Percentiles rank a stretch among this genome's conserved stretches.
These are phyloP conservation scores for Mariannaea sp. DNA, from an alignment of 2,329 filamentous ascomycete species.

Conservation along the genomic window DNA sequence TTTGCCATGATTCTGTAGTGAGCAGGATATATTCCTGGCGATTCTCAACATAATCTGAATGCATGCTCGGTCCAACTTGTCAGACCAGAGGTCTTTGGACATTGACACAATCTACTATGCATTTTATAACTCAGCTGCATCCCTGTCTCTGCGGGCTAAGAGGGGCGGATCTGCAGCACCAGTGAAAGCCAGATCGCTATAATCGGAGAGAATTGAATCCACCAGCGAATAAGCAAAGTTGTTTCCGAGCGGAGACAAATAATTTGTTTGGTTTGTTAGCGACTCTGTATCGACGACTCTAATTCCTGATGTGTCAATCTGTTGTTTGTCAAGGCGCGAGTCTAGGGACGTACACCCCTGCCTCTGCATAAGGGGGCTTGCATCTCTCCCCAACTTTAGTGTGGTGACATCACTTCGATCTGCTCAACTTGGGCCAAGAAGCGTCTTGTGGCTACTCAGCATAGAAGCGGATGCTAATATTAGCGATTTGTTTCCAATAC, in stretches of 20 bases:
- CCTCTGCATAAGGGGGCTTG: slow-evolving; percentile 13
- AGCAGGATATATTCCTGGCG: no score
- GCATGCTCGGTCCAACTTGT: no score
- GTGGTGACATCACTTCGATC: slow-evolving; percentile 24
- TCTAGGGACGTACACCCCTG: slow-evolving; percentile 19
- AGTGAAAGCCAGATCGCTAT: not conserved
- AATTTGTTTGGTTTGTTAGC: not conserved
- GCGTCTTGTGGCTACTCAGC: slow-evolving; percentile 10
- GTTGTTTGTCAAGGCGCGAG: slow-evolving; percentile 10
- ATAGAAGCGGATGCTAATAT: slow-evolving; percentile 19
- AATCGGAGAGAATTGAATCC: not conserved
- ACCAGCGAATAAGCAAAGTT: not conserved
- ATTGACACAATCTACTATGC: no score
- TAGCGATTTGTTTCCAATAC: slow-evolving; percentile 15
- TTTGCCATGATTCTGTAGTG: no score
- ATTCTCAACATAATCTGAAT: no score
- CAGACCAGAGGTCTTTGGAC: no score
- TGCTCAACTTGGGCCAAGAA: slow-evolving; percentile 10
- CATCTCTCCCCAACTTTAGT: slow-evolving; percentile 23
- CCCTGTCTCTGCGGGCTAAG: no score
- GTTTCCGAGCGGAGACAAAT: not conserved
- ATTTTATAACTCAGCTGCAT: no score
- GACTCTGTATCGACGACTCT: not conserved
- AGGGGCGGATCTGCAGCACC: no score
- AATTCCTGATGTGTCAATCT: slow-evolving; percentile 8